phyloP scores from a whole-genome alignment of 257 asterid species.

The Solanum ossicruentum region DNA sequence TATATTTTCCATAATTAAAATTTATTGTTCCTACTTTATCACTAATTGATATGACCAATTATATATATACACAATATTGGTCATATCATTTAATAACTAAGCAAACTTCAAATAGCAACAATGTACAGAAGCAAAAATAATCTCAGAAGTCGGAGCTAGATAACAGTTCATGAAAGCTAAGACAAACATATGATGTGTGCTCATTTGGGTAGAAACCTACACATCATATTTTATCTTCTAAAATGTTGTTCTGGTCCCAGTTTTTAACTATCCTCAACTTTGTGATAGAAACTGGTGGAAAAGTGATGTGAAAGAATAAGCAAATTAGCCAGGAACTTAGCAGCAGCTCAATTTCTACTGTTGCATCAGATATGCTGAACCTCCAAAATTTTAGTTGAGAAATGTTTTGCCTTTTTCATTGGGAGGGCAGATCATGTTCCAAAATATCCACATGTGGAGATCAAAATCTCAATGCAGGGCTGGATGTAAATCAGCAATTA shows the following conservation, averaged over 20 bases:
- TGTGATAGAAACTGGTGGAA: neutral
- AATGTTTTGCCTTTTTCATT: neutral
- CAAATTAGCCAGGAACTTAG: neutral
- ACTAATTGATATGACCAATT: neutral
- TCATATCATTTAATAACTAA: neutral
- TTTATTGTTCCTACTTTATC: neutral
- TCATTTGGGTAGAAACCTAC: neutral
- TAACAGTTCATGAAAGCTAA: neutral
- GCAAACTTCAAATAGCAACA: neutral
- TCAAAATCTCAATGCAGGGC: neutral
- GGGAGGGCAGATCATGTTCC: neutral
- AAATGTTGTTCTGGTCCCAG: neutral
- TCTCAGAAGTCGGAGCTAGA: neutral
- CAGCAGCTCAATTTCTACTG: neutral
- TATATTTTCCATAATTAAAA: neutral
- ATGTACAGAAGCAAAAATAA: neutral
- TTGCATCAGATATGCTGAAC: neutral
- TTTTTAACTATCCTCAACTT: neutral
- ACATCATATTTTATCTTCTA: neutral
- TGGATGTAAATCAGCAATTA: neutral
- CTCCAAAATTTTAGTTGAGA: neutral
- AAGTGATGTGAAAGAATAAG: neutral
- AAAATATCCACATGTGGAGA: neutral
- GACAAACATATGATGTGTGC: neutral
- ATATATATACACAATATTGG: neutral